These are phyloP conservation scores for Phaeotremella fagi DNA, from an alignment of 768 basidiomycete genomes.

Conservation along the genomic window DNA sequence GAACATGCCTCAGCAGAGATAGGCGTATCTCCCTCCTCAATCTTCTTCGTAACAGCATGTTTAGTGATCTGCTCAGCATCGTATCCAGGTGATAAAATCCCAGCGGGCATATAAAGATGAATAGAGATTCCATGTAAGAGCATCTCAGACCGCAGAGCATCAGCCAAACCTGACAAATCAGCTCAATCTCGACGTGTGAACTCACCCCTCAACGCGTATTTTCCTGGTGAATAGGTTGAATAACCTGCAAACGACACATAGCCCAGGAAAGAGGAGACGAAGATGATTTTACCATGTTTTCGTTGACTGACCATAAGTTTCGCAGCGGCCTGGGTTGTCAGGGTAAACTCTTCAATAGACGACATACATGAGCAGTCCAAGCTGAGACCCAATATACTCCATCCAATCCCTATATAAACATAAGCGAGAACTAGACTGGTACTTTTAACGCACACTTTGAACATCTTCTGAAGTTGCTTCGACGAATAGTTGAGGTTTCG, in stretches of 20 bases:
- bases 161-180: conserved; percentile 63
- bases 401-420: conserved; percentile 53
- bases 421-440: neutral
- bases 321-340: conserved; percentile 57
- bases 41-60: conserved; percentile 66
- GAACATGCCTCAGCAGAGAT: conserved; percentile 64
- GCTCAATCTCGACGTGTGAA: neutral
- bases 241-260: conserved; percentile 75
- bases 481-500: conserved; percentile 64
- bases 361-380: conserved; percentile 56
- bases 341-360: neutral
- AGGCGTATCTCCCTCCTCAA: conserved; percentile 69
- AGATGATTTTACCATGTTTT: conserved; percentile 62
- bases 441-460: conserved; percentile 35
- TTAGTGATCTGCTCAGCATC: conserved; percentile 72
- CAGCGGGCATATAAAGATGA: conserved; percentile 76
- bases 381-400: conserved; percentile 59
- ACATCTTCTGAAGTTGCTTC: conserved; percentile 63
- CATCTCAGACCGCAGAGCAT: conserved; percentile 73
- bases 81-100: conserved; percentile 72
- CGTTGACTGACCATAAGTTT: conserved; percentile 62
- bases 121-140: conserved; percentile 70
- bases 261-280: conserved; percentile 69
- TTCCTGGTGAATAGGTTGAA: conserved; percentile 72
- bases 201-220: conserved; percentile 77